Evolutionary conservation across 2,329 filamentous ascomycete genomes (phyloP).

Genomic region (Westerdykella sp.): DNA sequence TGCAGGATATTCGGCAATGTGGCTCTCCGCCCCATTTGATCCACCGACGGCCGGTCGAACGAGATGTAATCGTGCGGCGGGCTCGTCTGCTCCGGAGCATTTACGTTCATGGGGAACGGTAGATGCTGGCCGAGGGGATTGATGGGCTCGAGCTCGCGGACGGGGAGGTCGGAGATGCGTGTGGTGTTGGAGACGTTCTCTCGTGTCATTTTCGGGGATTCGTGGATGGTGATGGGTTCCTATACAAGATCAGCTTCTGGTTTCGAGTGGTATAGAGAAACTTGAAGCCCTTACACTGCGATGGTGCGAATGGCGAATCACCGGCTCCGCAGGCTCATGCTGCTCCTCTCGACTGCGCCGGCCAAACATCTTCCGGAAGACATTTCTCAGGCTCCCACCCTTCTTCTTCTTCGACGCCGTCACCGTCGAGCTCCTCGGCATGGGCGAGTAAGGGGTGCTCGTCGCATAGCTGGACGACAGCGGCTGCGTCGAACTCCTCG

Average conservation of each 20-base stretch:
- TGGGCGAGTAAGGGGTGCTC: slow-evolving; percentile 25
- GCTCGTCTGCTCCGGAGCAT: slow-evolving; percentile 31
- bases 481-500: slow-evolving; percentile 20
- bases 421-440: slow-evolving; percentile 23
- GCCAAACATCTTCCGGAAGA: slow-evolving; percentile 37
- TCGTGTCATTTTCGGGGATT: slow-evolving; percentile 15
- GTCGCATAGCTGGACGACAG: slow-evolving; percentile 12
- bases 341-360: slow-evolving; percentile 24
- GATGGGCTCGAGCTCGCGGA: slow-evolving; percentile 27
- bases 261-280: background rate
- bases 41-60: slow-evolving; percentile 22
- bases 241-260: background rate
- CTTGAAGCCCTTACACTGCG: slow-evolving; percentile 26
- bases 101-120: slow-evolving; percentile 39
- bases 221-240: background rate
- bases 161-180: slow-evolving; percentile 32
- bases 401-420: slow-evolving; percentile 29
- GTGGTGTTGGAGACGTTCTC: slow-evolving; percentile 12
- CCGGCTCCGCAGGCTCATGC: slow-evolving; percentile 14
- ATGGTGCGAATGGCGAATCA: slow-evolving; percentile 26
- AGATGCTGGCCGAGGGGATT: slow-evolving; percentile 33
- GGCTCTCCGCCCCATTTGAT: slow-evolving; percentile 26
- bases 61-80: slow-evolving; percentile 32
- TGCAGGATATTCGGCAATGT: slow-evolving; percentile 30
- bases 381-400: slow-evolving; percentile 31